Base-by-base conservation (phyloP, 176 grass and related monocot genomes). In the Microstegium vimineum region DNA sequence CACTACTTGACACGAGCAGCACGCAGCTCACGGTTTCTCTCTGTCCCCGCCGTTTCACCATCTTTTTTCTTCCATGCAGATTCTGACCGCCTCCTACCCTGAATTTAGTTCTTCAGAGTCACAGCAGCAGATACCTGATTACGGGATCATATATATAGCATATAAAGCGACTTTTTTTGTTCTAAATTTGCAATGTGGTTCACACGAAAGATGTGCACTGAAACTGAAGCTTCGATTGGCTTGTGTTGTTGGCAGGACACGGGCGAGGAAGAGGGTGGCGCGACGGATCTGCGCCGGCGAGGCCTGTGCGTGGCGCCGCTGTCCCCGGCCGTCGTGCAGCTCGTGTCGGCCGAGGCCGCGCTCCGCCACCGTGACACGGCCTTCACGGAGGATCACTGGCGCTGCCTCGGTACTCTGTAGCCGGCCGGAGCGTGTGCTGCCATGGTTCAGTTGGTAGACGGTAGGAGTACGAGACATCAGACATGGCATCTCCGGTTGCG, bases 301-400 rank as follows among this genome's bases (percentile, higher is more conserved):
- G 88, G 88, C 14, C 80, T 94, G 20, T 94, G 91, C 77, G 26
- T 90, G 59, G 79, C 77, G 46, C 79, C 79, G 3, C 31, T 85
- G 31, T 92, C 86, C 12, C 52, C 83, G 22, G 65, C 76, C 51
- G 47, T 89, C 1, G 31, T 65, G 37, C 74, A 41, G 56, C 79
- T 92, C 23, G 63, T 80, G 56, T 64, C 78, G 56, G 65, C 40
- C 43, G 86, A 75, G 31, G 70, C 28, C 11, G 42, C 28, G 57
- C 38, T 46, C 52, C 34, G 59, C 37, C 79, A 77, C 59, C n/a
- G 35, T 8, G 69, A 69, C 27, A 26, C 46, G 20, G 72, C 45
- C 20, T 78, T 60, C 35, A 4, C 77, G 9, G 83, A 15, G 13
- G 83, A 71, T 31, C 74, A 52, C 4, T 77, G 27, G 73, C 6